A percentile compares a stretch with the other conserved stretches of the same genome.
Conservation (phyloP, 305 asterid species). For the Fraxinus dipetala region DNA sequence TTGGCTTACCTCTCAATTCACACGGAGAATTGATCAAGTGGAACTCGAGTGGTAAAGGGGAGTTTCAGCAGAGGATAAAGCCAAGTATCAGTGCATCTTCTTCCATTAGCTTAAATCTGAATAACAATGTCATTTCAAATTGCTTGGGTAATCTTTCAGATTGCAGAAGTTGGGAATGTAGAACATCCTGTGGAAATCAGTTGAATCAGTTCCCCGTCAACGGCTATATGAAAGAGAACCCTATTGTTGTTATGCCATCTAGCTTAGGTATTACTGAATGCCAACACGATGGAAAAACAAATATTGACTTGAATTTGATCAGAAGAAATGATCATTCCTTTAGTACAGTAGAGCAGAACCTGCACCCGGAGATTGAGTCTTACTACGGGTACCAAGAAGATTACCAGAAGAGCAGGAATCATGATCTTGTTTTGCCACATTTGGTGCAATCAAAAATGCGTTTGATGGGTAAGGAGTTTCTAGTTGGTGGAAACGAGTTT, state of each 20-base stretch:
- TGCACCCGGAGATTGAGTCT: conserved; percentile 18
- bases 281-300: conserved; percentile 27
- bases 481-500: conserved; percentile 38
- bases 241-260: conserved; percentile 35
- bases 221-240: conserved; percentile 31
- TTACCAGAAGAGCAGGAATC: conserved; percentile 21
- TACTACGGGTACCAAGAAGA: conserved; percentile 27
- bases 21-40: conserved; percentile 54
- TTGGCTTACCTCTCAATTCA: conserved; percentile 74
- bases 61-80: conserved; percentile 35
- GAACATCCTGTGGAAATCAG: conserved; percentile 27
- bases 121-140: conserved; percentile 19
- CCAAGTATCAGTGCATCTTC: conserved; percentile 29
- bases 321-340: conserved; percentile 26
- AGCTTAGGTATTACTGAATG: conserved; percentile 35
- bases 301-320: conserved; percentile 21
- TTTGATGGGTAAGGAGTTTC: conserved; percentile 72
- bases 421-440: conserved; percentile 17
- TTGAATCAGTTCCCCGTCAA: conserved; percentile 32
- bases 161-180: conserved; percentile 27
- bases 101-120: conserved; percentile 32
- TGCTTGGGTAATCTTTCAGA: conserved; percentile 27
- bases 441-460: conserved; percentile 56
- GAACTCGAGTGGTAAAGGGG: conserved; percentile 37
- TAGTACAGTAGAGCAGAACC: conserved; percentile 22